Percentiles rank a stretch among this genome's conserved stretches.
These are phyloP conservation scores for Agarophyton chilense DNA, from an alignment of 23 red algal genomes.

Conservation along the genomic window DNA sequence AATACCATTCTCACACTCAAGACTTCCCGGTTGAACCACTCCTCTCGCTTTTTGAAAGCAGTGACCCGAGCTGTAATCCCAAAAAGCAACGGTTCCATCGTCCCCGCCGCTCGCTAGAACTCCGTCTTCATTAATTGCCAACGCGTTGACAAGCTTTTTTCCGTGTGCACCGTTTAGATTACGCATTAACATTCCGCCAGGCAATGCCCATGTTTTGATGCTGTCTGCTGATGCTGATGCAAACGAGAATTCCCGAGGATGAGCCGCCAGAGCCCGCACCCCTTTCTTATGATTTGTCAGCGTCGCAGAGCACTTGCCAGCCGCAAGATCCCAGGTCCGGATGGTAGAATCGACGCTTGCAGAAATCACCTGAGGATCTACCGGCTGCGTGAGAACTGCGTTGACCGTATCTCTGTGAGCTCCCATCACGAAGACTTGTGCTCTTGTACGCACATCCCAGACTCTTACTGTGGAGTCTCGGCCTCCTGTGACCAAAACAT, in stretches of 20 bases:
- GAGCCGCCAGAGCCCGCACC: constrained; percentile 71
- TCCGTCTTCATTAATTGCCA: constrained; percentile 88
- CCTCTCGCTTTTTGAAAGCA: constrained; percentile 62
- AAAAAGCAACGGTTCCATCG: constrained; percentile 79
- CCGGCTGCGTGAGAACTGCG: constrained; percentile 54
- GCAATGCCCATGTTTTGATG: constrained; percentile 90
- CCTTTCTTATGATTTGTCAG: constrained; percentile 96
- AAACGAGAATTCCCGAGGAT: constrained; percentile 80
- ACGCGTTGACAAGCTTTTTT: constrained; percentile 72
- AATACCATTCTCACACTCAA: constrained; percentile 81
- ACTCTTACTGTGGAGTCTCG: constrained; percentile 85
- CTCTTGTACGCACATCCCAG: constrained; percentile 89
- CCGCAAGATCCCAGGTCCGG: constrained; percentile 92
- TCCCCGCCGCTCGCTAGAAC: constrained; percentile 85
- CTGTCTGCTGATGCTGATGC: constrained; percentile 82
- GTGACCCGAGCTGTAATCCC: constrained; percentile 77
- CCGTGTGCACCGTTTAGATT: constrained; percentile 62
- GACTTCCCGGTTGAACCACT: constrained; percentile 79
- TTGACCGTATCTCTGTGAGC: constrained; percentile 82
- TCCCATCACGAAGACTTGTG: constrained; percentile 75
- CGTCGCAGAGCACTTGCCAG: constrained; percentile 74
- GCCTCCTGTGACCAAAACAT: constrained; percentile 87
- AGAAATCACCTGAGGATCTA: constrained; percentile 85
- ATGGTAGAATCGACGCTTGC: constrained; percentile 83
- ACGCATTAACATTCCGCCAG: constrained; percentile 76